Evolutionary conservation across 176 grass and related monocot species (phyloP), one percentile per base, ranked within the genome.

Genomic region (Phragmites australis): DNA sequence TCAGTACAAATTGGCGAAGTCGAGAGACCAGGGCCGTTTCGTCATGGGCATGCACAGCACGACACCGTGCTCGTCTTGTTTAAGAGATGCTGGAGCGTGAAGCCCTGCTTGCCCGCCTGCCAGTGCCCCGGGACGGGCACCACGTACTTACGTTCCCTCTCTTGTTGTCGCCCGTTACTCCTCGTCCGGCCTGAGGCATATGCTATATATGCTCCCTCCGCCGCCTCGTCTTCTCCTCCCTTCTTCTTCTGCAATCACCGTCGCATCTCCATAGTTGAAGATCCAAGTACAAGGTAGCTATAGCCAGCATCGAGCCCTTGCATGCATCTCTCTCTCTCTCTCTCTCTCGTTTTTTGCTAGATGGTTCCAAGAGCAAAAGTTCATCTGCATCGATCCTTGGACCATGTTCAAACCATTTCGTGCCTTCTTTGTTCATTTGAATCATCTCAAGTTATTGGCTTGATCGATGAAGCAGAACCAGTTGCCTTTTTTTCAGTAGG

Each of bases 281-380:
- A 42, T 67, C 18, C 18, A 55, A 54, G 57, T 25, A 78, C n/a
- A 15, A 87, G 63, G 78, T 76, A 42, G n/a, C 34, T 2, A 37
- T 37, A 37, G 34, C 34, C n/a, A n/a, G n/a, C n/a, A n/a, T n/a
- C n/a, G n/a, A 61, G 2, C 34, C 34, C 34, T 2, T 37, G 34
- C 34, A 17, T 18, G 42, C 18, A 18, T 68, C 39, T 56, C 60
- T 45, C 22, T 66, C 54, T 61, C 55, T 46, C 74, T 77, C 56
- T 65, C 30, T 63, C 17, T 31, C 15, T 21, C 40, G n/a, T n/a
- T n/a, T n/a, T n/a, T n/a, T n/a, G n/a, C n/a, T n/a, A n/a, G n/a
- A n/a, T n/a, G n/a, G n/a, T n/a, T n/a, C n/a, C n/a, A n/a, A n/a
- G n/a, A n/a, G n/a, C n/a, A n/a, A n/a, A n/a, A n/a, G n/a, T n/a